Conservation (phyloP, 805 yeast species). For the Teunomyces kruisii region DNA sequence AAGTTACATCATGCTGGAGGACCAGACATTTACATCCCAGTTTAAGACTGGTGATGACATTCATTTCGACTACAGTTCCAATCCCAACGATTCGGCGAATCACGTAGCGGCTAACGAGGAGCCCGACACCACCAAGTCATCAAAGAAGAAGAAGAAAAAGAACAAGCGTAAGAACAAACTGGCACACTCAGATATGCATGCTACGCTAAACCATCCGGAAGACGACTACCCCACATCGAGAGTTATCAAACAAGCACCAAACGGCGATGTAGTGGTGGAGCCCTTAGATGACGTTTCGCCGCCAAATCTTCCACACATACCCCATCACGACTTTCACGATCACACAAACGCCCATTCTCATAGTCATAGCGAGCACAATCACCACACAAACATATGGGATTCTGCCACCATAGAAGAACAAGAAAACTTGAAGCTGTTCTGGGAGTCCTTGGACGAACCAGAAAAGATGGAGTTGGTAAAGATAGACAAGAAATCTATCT, state of each 20-base stretch:
- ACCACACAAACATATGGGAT: slow-evolving; percentile 43
- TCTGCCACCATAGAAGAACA: slow-evolving; percentile 50
- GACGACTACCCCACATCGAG: slow-evolving; percentile 72
- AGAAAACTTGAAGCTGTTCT: slow-evolving; percentile 52
- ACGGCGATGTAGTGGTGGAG: slow-evolving; percentile 78
- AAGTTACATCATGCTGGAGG: background rate
- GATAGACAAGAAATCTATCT: slow-evolving; percentile 67
- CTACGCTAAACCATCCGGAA: slow-evolving; percentile 52
- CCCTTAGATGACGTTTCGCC: slow-evolving; percentile 39
- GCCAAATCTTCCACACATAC: slow-evolving; percentile 5
- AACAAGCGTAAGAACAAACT: slow-evolving; percentile 16
- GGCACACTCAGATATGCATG: slow-evolving; percentile 24
- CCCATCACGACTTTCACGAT: slow-evolving; percentile 6
- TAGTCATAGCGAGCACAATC: slow-evolving; percentile 1
- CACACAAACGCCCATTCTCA: slow-evolving; percentile 9
- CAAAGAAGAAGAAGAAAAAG: slow-evolving; percentile 34
- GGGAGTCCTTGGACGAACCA: slow-evolving; percentile 64
- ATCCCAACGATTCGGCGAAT: slow-evolving; percentile 3
- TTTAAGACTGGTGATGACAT: slow-evolving; percentile 35
- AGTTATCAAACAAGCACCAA: slow-evolving; percentile 65
- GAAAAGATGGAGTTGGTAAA: slow-evolving; percentile 61
- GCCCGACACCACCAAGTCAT: background rate
- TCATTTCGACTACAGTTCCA: slow-evolving; percentile 24
- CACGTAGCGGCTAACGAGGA: slow-evolving; percentile 7
- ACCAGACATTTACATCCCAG: background rate